Base-by-base conservation (phyloP, 106 monocot species). In the Allium fistulosum region DNA sequence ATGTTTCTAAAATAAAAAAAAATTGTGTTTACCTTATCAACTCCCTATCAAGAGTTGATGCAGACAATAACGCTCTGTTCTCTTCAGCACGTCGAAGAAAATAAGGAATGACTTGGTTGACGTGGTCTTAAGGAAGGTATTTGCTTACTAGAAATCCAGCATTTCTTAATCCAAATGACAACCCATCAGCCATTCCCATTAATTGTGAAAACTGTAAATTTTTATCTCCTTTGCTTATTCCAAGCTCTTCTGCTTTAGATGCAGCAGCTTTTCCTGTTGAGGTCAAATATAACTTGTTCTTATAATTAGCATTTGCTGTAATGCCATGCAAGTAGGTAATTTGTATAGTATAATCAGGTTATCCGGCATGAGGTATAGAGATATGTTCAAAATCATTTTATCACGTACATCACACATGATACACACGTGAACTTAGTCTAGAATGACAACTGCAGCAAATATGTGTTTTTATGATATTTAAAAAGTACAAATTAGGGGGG, bases 121-220 rank as follows among this genome's bases (percentile, higher is more conserved):
- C 87, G 0, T 90, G 87, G 16, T 93, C 99, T 57, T 85, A 99
- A 1, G 90, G 83, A 59, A 99, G 68, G 59, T 99, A 93, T 74
- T 99, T 99, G 87, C 87, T 90, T 46, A 99, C 99, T 17, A 85
- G 89, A 65, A 93, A 99, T 17, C 92, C 92, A 15, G 90, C 92
- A 62, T 83, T 90, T 47, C 71, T 80, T 15, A 99, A 75, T 14
- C 85, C 92, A 6, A 93, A 37, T 1, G 92, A 90, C 9, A 99
- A 74, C 50, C 83, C 89, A 45, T 92, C 92, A 6, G 90, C 92
- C 99, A 99, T 99, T 56, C 99, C 99, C 79, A 85, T 93, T 59
- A 99, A 59, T 75, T 99, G 99, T 18, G 93, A 89, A 61, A 99
- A 99, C 67, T 99, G 92, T 59, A 99, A 66, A 51, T 66, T 87